Base-by-base conservation (phyloP, 495 filamentous ascomycete species). In the Penicillium herquei region DNA sequence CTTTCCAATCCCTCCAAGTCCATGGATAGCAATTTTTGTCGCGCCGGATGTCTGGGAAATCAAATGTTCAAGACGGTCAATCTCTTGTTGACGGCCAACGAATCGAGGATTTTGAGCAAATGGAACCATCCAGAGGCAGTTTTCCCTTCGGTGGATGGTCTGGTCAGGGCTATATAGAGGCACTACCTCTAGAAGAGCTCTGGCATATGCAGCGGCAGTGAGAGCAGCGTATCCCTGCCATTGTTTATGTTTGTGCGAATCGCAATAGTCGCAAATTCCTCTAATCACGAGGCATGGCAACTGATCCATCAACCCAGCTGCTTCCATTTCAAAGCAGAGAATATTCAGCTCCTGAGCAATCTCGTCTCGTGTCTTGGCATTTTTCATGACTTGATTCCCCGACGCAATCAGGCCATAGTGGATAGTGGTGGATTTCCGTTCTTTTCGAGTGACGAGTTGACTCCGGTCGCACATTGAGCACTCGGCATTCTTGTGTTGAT, bases 1-100 rank as follows among this genome's bases (percentile, higher is more conserved):
- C 57, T 82, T 84, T 3, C 78, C 76, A 32, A 80, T 63, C 11
- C 78, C 79, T 3, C 76, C 77, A 11, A 80, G 67, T 13, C 81
- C 80, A 13, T 56, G 49, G 16, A 83, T 62, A 8, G 75, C 58
- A 49, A 68, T 33, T 34, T 55, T 67, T 1, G 17, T 45, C 1
- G 39, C 30, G 10, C 47, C 32, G 13, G 16, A 7, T 56, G 26
- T 4, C 0, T 6, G 3, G 12, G 39, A 35, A 9, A 51, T 37
- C 30, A 39, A 11, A 0, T 56, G 11, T 43, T 56, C 40, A 26
- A 56, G 37, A 1, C 58, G 16, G 11, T 49, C 50, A 26, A 73
- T 50, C 51, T 71, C 52, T 4, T 41, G 12, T 21, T 59, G 39
- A 14, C 68, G 68, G 31, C 68, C 64, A 12, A 63, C 52, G 45